phyloP scores from a whole-genome alignment of 305 asterid species.

The Fraxinus albicans region DNA sequence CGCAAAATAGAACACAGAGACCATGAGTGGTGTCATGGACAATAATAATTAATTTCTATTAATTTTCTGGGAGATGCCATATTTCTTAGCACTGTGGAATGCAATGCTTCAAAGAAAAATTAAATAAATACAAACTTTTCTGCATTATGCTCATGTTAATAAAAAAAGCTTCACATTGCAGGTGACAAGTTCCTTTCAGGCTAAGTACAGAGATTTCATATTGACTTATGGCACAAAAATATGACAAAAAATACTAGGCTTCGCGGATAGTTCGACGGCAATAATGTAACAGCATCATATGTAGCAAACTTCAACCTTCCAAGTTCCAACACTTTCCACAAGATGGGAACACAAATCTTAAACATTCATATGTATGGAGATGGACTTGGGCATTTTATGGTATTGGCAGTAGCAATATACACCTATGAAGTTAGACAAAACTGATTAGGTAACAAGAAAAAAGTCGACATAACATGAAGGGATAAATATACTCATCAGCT shows the following conservation, averaged over 20 bases:
- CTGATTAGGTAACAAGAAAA: neutral
- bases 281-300: neutral
- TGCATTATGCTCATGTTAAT: neutral
- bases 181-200: neutral
- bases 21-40: neutral
- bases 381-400: neutral
- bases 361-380: neutral
- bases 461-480: neutral
- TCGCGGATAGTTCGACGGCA: neutral
- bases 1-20: neutral
- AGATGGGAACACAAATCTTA: neutral
- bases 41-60: neutral
- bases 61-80: neutral
- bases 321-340: neutral
- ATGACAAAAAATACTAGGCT: neutral
- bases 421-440: neutral
- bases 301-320: neutral
- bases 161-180: neutral
- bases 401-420: neutral
- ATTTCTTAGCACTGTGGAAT: neutral
- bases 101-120: neutral
- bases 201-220: neutral
- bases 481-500: neutral
- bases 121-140: neutral
- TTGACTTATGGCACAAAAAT: neutral